Base-by-base conservation (phyloP, 75 land plant species). In the Chamaecyparis obtusa region DNA sequence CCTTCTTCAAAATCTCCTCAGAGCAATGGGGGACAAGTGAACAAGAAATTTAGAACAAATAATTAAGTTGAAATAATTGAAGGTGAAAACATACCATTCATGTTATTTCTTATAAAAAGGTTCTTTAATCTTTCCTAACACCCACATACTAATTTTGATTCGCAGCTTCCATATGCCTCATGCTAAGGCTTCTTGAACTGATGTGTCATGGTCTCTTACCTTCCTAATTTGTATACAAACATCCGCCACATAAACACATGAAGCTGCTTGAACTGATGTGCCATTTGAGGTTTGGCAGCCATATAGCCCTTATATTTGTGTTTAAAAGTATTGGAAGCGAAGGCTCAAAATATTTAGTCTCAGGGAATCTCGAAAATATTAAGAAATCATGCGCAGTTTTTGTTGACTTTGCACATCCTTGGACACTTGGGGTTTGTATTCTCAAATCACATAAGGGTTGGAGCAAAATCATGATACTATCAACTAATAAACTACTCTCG, bases 21-120 rank as follows among this genome's bases (percentile, higher is more conserved):
- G 83, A 44, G 48, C 46, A 81, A 81, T 81, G 83, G 80, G 80
- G 24, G 48, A 81, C 83, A 81, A 81, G 32, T 44, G 83, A 81
- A 81, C 32, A 81, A 81, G n/a, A 44, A 24, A 27, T 27, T 81
- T 24, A 44, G 24, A 44, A 44, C 30, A 81, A 43, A n/a, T 44
- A 44, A 81, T 37, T 24, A 9, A 44, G 83, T 81, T 27, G n/a
- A 81, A 81, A 27, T 44, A 49, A 81, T 21, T 77, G 8, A 37
- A 77, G 44, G 19, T 21, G 21, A 37, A 41, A 15, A 13, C 39
- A 77, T 44, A 44, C n/a, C 32, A 81, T 44, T 72, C 32, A 46
- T 10, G 49, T 44, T 49, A 43, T 44, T 44, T 81, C 11, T 41
- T 37, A 43, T 72, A 35, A 32, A 72, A 72, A 15, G 11, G 2